Evolutionary conservation across 2,329 filamentous ascomycete genomes (phyloP).

Genomic region (Cercospora zeae-maydis): DNA sequence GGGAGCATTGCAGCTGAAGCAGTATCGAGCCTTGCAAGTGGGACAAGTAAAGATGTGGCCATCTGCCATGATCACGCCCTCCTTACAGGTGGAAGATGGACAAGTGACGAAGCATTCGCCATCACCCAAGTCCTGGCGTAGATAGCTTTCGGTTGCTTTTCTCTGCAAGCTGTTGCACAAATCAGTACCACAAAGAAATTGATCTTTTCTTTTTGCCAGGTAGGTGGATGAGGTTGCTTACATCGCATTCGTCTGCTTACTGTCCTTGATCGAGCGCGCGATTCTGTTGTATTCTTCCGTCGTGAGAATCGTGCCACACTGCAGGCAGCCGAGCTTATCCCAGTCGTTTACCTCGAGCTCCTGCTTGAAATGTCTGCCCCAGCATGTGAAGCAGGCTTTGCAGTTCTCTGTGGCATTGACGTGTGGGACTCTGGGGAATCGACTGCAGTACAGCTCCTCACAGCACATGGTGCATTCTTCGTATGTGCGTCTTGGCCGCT

Average conservation of each 20-base stretch:
- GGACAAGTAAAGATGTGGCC: slow-evolving; percentile 15
- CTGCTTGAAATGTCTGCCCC: not conserved
- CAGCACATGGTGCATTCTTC: slow-evolving; percentile 12
- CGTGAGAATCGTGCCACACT: not conserved
- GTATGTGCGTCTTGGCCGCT: not conserved
- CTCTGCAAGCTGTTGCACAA: not conserved
- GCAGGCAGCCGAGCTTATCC: slow-evolving; percentile 8
- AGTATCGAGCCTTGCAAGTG: slow-evolving; percentile 6
- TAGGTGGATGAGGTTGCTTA: too few relatives aligned
- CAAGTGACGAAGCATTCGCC: slow-evolving; percentile 9
- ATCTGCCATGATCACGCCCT: slow-evolving; percentile 1
- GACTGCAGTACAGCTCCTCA: not conserved
- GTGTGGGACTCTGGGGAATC: not conserved
- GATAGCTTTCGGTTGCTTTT: slow-evolving; percentile 6
- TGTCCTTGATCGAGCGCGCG: not conserved
- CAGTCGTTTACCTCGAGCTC: slow-evolving; percentile 9
- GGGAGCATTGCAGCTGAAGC: slow-evolving; percentile 7
- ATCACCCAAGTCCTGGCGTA: not conserved
- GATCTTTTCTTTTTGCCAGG: too few relatives aligned
- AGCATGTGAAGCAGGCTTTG: slow-evolving; percentile 4
- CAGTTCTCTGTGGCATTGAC: not conserved
- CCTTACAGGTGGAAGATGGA: slow-evolving; percentile 1
- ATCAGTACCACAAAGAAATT: too few relatives aligned
- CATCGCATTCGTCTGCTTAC: not conserved
- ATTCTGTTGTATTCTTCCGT: not conserved